Evolutionary conservation across 345 rosid species (phyloP), one percentile per base, ranked within the genome.

Genomic region (Punica granatum): DNA sequence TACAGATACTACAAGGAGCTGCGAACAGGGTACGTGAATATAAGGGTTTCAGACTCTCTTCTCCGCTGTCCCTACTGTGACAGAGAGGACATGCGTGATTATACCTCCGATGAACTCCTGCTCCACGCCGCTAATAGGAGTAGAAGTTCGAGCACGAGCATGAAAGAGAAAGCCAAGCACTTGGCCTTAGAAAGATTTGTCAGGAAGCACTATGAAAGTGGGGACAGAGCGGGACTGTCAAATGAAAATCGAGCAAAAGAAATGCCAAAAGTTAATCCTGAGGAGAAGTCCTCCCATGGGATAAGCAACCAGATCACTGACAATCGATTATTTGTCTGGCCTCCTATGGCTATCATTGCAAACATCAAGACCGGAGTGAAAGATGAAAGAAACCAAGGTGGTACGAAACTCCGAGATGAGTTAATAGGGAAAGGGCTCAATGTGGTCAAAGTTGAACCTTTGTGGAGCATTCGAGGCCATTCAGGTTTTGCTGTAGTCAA

Each of bases 401-500:
- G 96, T 41, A 9, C 82, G 28, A 70, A 65, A 37, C 67, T 92
- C 19, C 73, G 75, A 70, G 85, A 85, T 26, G 91, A 85, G 32
- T 68, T 90, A 0, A 67, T 44, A 42, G 30, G 1, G 9, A 77
- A 81, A 60, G 98, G 98, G 26, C 88, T 86, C 67, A 77, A 88
- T 72, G 92, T 84, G n/a, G 58, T 76, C 37, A 85, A 75, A 75
- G 89, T 92, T 68, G 70, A 70, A 56, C 84, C 92, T 23, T 64
- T 89, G 13, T 88, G 96, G 92, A 77, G 72, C 65, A 67, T 10
- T 16, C 7, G 8, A 5, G 92, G 91, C 11, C 88, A 83, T 76
- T 82, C 90, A 0, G 95, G 95, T 31, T 86, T 80, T 60, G 87
- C 90, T 30, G 66, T 83, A 73, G 92, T 88, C 1, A 87, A 88